Evolutionary conservation across 1,139 yeast genomes (phyloP).

Genomic region (Pichia cactophila): DNA sequence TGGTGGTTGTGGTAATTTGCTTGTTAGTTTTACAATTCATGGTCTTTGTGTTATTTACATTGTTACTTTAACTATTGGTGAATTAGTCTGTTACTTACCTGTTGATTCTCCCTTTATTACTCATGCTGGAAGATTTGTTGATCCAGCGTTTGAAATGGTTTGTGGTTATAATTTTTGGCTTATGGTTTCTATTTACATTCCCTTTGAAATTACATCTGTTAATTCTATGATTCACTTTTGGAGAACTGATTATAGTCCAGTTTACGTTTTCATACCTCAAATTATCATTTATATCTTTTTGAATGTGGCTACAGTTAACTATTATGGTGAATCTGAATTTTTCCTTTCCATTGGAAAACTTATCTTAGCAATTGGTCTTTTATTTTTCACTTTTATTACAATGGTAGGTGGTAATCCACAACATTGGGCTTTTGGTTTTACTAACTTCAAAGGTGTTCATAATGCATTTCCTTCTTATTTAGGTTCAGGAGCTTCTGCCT

Average conservation of each 20-base stretch:
- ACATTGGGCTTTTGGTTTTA: constrained; percentile 52
- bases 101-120: constrained; percentile 43
- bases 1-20: constrained; percentile 73
- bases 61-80: constrained; percentile 41
- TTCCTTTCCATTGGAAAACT: constrained; percentile 53
- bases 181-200: constrained; percentile 42
- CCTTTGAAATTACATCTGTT: constrained; percentile 46
- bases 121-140: constrained; percentile 46
- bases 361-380: constrained; percentile 45
- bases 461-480: constrained; percentile 47
- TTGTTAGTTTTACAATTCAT: constrained; percentile 55
- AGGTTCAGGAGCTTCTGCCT: constrained; percentile 41
- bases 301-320: constrained; percentile 37
- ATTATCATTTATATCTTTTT: constrained; percentile 33
- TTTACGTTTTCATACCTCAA: constrained; percentile 35
- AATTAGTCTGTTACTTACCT: constrained; percentile 43
- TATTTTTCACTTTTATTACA: constrained; percentile 37
- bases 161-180: constrained; percentile 41
- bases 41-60: constrained; percentile 29
- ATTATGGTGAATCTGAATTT: constrained; percentile 57
- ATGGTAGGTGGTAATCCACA: constrained; percentile 53
- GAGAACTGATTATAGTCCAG: constrained; percentile 44
- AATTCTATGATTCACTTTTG: constrained; percentile 44
- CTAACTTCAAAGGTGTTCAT: constrained; percentile 52
- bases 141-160: constrained; percentile 43